A percentile compares a stretch with the other conserved stretches of the same genome.
phyloP scores from a whole-genome alignment of 176 grass and related monocot genomes.

The Oryza meyeriana region DNA sequence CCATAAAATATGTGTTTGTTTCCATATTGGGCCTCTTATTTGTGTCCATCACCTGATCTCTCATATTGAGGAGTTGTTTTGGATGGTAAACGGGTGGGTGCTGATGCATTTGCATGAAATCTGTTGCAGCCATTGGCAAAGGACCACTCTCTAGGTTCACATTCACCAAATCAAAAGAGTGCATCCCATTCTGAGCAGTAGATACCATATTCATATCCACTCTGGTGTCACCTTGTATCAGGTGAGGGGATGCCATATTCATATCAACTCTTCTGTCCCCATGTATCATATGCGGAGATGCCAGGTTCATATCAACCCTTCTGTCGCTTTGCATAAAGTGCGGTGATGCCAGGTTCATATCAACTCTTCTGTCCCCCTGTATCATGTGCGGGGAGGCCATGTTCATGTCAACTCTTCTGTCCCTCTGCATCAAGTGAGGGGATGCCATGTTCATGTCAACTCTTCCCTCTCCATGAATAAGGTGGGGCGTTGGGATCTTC shows the following conservation, averaged over 20 bases:
- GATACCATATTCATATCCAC: constrained; percentile 66
- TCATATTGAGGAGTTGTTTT: constrained; percentile 48
- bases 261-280: constrained; percentile 43
- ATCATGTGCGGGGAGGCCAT: constrained; percentile 44
- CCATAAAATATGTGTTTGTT: constrained; percentile 54
- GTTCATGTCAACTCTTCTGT: constrained; percentile 58
- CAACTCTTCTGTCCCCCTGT: constrained; percentile 38
- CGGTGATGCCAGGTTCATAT: constrained; percentile 39
- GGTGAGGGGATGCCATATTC: constrained; percentile 35
- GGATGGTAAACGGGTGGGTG: constrained; percentile 52
- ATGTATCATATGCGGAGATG: constrained; percentile 42
- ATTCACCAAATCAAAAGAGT: constrained; percentile 52
- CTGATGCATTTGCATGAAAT: constrained; percentile 66
- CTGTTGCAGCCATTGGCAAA: constrained; percentile 52
- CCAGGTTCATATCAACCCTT: constrained; percentile 55
- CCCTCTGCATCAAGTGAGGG: constrained; percentile 49
- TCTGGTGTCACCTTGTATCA: constrained; percentile 41
- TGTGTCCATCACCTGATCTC: constrained; percentile 53
- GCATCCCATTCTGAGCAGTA: constrained; percentile 42
- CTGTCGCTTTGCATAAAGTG: constrained; percentile 48
- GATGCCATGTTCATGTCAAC: constrained; percentile 56
- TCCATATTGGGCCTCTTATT: constrained; percentile 66
- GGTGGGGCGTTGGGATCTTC: constrained; percentile 20
- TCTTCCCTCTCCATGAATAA: constrained; percentile 45
- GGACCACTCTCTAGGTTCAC: constrained; percentile 49